Evolutionary conservation across 2,329 filamentous ascomycete genomes (phyloP), one percentile per base, ranked within the genome.

Genomic region (Pestalotiopsis sp.): DNA sequence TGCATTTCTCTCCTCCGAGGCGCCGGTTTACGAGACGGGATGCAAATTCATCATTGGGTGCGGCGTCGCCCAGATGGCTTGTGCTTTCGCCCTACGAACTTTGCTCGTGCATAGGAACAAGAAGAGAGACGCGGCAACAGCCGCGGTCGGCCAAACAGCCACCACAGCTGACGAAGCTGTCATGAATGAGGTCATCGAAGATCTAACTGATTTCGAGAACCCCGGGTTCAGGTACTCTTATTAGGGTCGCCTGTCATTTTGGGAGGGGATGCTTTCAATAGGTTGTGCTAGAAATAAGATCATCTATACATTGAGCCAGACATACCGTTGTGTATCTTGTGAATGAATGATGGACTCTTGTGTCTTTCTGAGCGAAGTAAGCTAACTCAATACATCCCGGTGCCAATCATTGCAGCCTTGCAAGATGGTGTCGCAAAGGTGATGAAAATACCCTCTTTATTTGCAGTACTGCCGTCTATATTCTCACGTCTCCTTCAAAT

Each of bases 1-100:
- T 60, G 83, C 83, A 0, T 86, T 86, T 71, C 69, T 85, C 2
- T 78, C 78, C 0, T 65, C 73, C 0, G 85, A 87, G 70, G 78
- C 83, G 0, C 85, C 85, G 0, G 73, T 81, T 0, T 89, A 89
- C 38, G 76, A 78, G 38, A 87, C 86, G 0, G 87, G 86, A 1
- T 87, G 84, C 65, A 86, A 83, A 68, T 76, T 86, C 7, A 84
- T 85, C 17, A 74, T 89, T 3, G 81, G 80, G 23, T 86, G 84
- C 71, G 77, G 83, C 6, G 80, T 78, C 20, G 77, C 76, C 9
- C 83, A 84, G 70, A 74, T 84, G n/a, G 75, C 75, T 17, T 70
- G 83, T 17, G 79, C 79, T n/a, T 63, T 81, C 59, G 66, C 64
- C 17, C 61, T 83, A 71, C 73, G 82, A 27, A 68, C 78, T 25